Evolutionary conservation across 306 rosid species (phyloP).

Genomic region (Quercus glauca): DNA sequence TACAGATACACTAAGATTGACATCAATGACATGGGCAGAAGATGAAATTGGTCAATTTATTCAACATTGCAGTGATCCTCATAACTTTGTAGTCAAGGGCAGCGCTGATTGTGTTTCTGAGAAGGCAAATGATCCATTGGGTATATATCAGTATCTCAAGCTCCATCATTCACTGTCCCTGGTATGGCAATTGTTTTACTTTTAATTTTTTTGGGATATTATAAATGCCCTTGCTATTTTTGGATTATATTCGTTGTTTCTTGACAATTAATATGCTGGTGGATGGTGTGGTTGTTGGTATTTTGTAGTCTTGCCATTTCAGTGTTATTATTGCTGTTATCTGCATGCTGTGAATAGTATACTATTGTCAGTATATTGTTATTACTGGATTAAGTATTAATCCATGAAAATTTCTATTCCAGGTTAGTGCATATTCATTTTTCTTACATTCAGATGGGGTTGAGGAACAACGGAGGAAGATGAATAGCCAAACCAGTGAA

Average conservation of each 20-base stretch:
- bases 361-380: not conserved
- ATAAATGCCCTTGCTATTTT: too few species aligned
- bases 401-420: slow-evolving; percentile 1
- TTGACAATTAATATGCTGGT: not conserved
- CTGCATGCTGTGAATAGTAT: not conserved
- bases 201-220: not conserved
- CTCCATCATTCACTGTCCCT: slow-evolving; percentile 8
- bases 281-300: not conserved
- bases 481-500: slow-evolving; percentile 7
- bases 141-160: slow-evolving; percentile 20
- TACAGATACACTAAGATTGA: not conserved
- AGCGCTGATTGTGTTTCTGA: not conserved
- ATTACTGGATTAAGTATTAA: not conserved
- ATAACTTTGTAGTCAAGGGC: slow-evolving; percentile 6
- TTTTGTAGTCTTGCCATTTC: too few species aligned
- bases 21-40: not conserved
- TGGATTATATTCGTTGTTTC: too few species aligned
- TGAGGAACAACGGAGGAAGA: slow-evolving; percentile 3
- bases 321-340: too few species aligned
- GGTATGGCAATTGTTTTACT: slow-evolving; percentile 23
- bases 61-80: slow-evolving; percentile 23
- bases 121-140: slow-evolving; percentile 5
- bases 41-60: not conserved
- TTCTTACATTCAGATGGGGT: not conserved
- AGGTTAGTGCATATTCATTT: slow-evolving; percentile 26